Evolutionary conservation across 345 rosid species (phyloP).

Genomic region (Chamaenerion angustifolium): DNA sequence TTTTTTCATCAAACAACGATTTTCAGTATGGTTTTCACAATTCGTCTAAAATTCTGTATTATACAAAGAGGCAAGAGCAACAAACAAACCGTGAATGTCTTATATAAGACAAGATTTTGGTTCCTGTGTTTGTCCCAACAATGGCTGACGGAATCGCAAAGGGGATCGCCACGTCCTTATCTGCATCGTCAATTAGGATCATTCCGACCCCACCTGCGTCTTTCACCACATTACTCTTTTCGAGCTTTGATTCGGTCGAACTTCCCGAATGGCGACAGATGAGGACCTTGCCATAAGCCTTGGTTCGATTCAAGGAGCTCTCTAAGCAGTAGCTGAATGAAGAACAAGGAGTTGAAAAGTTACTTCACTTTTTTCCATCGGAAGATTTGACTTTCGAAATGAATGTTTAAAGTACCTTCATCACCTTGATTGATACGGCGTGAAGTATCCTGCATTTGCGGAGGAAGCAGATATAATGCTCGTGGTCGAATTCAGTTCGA

Average conservation of each 20-base stretch:
- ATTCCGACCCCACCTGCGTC: conserved; percentile 51
- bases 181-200: conserved; percentile 35
- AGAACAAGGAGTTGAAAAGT: conserved; percentile 9
- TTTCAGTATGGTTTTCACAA: not conserved
- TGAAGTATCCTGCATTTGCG: conserved; percentile 40
- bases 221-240: conserved; percentile 31
- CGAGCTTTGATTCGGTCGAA: conserved; percentile 37
- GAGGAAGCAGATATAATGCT: conserved; percentile 33
- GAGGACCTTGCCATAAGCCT: conserved; percentile 35
- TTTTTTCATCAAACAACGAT: too few species aligned
- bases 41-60: conserved; percentile 1
- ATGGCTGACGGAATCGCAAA: conserved; percentile 40
- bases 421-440: conserved; percentile 69
- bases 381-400: conserved; percentile 1
- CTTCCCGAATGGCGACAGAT: conserved; percentile 42
- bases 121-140: conserved; percentile 28
- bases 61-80: conserved; percentile 1
- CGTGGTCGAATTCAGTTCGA: conserved; percentile 28
- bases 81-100: conserved; percentile 27
- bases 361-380: conserved; percentile 7
- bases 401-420: conserved; percentile 29
- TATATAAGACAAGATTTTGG: conserved; percentile 29
- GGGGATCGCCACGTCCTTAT: conserved; percentile 38
- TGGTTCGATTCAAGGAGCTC: conserved; percentile 38
- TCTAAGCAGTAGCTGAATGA: conserved; percentile 33